Conservation (phyloP, 208 protist species). For the Crithidia thermophila region DNA sequence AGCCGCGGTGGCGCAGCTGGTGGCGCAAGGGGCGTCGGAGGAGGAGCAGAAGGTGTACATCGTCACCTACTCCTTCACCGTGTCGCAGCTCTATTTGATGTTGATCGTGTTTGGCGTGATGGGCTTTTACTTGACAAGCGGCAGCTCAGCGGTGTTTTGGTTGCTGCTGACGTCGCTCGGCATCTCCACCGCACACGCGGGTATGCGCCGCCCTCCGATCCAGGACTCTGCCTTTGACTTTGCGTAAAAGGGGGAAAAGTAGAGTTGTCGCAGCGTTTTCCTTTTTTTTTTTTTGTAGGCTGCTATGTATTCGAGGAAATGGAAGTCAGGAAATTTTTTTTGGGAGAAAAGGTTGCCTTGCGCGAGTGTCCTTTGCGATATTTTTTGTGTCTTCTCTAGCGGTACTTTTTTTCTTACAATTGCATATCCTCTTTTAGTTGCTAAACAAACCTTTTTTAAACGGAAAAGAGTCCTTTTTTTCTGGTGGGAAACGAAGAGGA, state of each 20-base stretch:
- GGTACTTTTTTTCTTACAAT: too few species aligned
- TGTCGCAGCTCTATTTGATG: slow-evolving; percentile 70
- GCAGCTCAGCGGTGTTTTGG: slow-evolving; percentile 89
- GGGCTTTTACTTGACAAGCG: slow-evolving; percentile 78
- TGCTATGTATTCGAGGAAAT: neutral
- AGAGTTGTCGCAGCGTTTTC: neutral
- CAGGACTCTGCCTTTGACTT: slow-evolving; percentile 62
- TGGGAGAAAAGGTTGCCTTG: too few species aligned
- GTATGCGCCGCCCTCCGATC: slow-evolving; percentile 55
- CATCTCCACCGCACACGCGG: slow-evolving; percentile 55
- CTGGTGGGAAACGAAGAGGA: too few species aligned
- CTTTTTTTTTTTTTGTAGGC: neutral
- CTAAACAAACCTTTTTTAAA: too few species aligned
- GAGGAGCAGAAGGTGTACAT: slow-evolving; percentile 45
- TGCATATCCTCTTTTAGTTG: too few species aligned
- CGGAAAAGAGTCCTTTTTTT: neutral
- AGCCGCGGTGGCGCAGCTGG: slow-evolving; percentile 16
- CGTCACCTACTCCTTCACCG: slow-evolving; percentile 30
- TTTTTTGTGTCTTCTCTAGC: too few species aligned
- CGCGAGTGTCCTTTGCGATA: too few species aligned
- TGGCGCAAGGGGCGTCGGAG: slow-evolving; percentile 17
- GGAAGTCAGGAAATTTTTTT: too few species aligned
- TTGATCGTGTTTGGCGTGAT: slow-evolving; percentile 60
- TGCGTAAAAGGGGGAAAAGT: slow-evolving; percentile 32
- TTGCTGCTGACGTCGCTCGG: slow-evolving; percentile 71